Percentiles rank a stretch among this genome's conserved stretches.
phyloP scores from a whole-genome alignment of 2,329 filamentous ascomycete genomes.

The Fusarium austroafricanum region DNA sequence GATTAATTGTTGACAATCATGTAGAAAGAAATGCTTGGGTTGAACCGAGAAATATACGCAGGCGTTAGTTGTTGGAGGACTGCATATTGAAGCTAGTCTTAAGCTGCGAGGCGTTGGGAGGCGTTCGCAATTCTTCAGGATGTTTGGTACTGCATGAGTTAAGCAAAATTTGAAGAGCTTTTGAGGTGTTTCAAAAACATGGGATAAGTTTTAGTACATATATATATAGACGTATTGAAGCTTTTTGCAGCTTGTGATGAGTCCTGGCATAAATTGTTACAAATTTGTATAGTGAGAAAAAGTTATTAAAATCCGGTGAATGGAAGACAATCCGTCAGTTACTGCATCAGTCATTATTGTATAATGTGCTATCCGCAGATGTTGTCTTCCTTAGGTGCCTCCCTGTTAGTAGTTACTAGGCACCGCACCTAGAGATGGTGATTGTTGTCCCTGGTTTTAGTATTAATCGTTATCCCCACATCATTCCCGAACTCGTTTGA shows the following conservation, averaged over 20 bases:
- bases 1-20: background rate
- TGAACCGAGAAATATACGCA: slow-evolving; percentile 4
- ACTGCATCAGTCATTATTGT: no score
- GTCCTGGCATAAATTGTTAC: background rate
- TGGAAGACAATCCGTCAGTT: no score
- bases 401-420: no score
- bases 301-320: background rate
- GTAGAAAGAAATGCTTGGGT: slow-evolving; percentile 9
- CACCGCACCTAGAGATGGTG: no score
- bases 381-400: no score
- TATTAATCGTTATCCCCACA: slow-evolving; percentile 11
- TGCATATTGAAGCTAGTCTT: slow-evolving; percentile 36
- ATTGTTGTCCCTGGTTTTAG: background rate
- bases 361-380: no score
- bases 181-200: slow-evolving; percentile 4
- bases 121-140: slow-evolving; percentile 40
- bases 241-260: background rate
- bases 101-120: slow-evolving; percentile 42
- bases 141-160: slow-evolving; percentile 33
- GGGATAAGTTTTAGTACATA: background rate
- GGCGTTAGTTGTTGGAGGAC: slow-evolving; percentile 36
- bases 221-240: background rate
- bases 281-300: background rate
- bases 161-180: slow-evolving; percentile 19
- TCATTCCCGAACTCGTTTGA: slow-evolving; percentile 21